Conservation (phyloP, 257 asterid species). For the Solanum pennellii region DNA sequence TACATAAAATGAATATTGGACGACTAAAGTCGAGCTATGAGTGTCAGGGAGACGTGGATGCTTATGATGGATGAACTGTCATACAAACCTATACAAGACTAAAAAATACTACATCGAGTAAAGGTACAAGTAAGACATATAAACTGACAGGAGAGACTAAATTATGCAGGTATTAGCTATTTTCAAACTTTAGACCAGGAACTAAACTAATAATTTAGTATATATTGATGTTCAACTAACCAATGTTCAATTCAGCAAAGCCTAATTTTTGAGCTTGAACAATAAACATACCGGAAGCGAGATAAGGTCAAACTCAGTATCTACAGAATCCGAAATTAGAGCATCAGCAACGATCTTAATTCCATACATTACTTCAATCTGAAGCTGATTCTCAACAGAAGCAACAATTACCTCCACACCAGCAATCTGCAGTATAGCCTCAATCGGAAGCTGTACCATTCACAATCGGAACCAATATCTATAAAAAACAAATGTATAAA, state of each 20-base stretch:
- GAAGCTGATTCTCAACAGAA: slow-evolving; percentile 10
- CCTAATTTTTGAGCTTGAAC: neutral
- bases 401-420: too few species aligned
- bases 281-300: slow-evolving; percentile 53
- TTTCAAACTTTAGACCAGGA: neutral
- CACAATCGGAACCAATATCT: slow-evolving; percentile 92
- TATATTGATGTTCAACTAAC: neutral
- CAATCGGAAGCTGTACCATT: slow-evolving; percentile 86
- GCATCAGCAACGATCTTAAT: slow-evolving; percentile 75
- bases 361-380: slow-evolving; percentile 63
- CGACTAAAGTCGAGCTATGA: too few species aligned
- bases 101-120: too few species aligned
- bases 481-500: too few species aligned
- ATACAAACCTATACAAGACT: too few species aligned
- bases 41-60: too few species aligned
- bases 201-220: neutral
- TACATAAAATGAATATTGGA: too few species aligned
- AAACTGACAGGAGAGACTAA: too few species aligned
- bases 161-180: too few species aligned
- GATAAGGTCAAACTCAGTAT: slow-evolving; percentile 57
- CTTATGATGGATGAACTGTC: too few species aligned
- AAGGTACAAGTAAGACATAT: too few species aligned
- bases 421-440: slow-evolving; percentile 68
- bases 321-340: slow-evolving; percentile 59
- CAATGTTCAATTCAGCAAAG: neutral